phyloP scores from a whole-genome alignment of 371 early-diverging fungal species.

The Saksenaea oblongispora region DNA sequence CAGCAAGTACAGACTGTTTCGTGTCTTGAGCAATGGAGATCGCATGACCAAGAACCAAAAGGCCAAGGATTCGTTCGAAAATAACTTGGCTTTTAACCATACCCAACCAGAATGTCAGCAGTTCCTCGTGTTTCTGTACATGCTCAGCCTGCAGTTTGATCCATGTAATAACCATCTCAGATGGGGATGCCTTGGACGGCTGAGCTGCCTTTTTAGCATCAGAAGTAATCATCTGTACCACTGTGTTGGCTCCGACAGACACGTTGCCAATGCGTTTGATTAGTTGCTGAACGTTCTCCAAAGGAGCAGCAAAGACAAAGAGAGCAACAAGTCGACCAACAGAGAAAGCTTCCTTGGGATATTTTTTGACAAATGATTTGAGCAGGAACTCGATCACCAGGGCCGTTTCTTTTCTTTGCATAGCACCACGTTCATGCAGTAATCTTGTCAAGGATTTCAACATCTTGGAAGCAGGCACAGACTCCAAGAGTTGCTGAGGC shows the following conservation, averaged over 20 bases:
- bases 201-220: constrained; percentile 15
- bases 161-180: constrained; percentile 22
- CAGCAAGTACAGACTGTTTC: not conserved
- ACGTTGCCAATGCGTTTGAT: not conserved
- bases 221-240: constrained; percentile 19
- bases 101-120: constrained; percentile 29
- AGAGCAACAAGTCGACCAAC: constrained; percentile 33
- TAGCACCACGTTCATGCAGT: constrained; percentile 31
- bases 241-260: not conserved
- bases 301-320: constrained; percentile 31
- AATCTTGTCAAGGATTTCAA: constrained; percentile 24
- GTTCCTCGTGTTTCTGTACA: constrained; percentile 14
- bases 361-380: constrained; percentile 22
- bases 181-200: not conserved
- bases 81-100: constrained; percentile 20
- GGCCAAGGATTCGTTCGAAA: constrained; percentile 26
- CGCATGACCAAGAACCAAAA: constrained; percentile 28
- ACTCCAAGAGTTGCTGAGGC: constrained; percentile 31
- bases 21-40: constrained; percentile 8
- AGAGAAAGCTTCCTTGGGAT: constrained; percentile 19
- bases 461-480: constrained; percentile 41
- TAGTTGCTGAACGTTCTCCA: constrained; percentile 13
- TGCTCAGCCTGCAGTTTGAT: constrained; percentile 36
- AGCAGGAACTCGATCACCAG: constrained; percentile 36
- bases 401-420: constrained; percentile 21